phyloP scores from a whole-genome alignment of 192 early-diverging fungal species.

The Linnemannia hyalina region DNA sequence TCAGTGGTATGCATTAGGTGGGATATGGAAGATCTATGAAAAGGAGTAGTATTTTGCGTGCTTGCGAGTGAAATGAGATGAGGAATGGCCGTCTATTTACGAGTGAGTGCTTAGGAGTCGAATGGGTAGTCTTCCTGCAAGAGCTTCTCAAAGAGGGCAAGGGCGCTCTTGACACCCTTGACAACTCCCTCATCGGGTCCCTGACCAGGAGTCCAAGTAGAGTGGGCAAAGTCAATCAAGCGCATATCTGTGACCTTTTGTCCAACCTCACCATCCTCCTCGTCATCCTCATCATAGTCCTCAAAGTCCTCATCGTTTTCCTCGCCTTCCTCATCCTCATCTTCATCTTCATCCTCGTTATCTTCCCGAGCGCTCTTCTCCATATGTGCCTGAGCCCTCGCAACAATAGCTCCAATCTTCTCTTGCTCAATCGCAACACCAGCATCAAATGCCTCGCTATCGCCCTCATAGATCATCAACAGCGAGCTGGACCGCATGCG shows the following conservation, averaged over 20 bases:
- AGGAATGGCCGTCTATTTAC: not conserved
- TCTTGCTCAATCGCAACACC: slow-evolving; percentile 61
- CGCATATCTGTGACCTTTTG: slow-evolving; percentile 73
- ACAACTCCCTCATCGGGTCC: slow-evolving; percentile 80
- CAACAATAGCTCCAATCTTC: slow-evolving; percentile 27
- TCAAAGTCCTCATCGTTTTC: slow-evolving; percentile 13
- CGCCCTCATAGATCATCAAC: slow-evolving; percentile 87
- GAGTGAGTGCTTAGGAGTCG: not conserved
- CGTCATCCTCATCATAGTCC: slow-evolving; percentile 43
- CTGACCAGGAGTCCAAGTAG: slow-evolving; percentile 70
- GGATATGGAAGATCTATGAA: not conserved
- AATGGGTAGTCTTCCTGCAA: slow-evolving; percentile 39
- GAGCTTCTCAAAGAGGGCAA: slow-evolving; percentile 66
- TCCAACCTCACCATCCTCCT: slow-evolving; percentile 44
- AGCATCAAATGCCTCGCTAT: slow-evolving; percentile 62
- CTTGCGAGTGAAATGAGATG: not conserved
- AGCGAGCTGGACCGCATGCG: slow-evolving; percentile 82
- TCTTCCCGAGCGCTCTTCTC: slow-evolving; percentile 52
- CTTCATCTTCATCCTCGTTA: slow-evolving; percentile 22
- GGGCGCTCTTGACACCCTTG: slow-evolving; percentile 72
- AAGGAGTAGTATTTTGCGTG: too few relatives aligned
- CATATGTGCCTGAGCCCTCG: slow-evolving; percentile 45
- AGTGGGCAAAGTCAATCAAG: slow-evolving; percentile 94
- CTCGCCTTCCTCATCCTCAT: slow-evolving; percentile 41
- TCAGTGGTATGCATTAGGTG: slow-evolving; percentile 4